Evolutionary conservation across 352 stramenopile species (phyloP), one percentile per base, ranked within the genome.

Genomic region (Globisporangium cystogenes): DNA sequence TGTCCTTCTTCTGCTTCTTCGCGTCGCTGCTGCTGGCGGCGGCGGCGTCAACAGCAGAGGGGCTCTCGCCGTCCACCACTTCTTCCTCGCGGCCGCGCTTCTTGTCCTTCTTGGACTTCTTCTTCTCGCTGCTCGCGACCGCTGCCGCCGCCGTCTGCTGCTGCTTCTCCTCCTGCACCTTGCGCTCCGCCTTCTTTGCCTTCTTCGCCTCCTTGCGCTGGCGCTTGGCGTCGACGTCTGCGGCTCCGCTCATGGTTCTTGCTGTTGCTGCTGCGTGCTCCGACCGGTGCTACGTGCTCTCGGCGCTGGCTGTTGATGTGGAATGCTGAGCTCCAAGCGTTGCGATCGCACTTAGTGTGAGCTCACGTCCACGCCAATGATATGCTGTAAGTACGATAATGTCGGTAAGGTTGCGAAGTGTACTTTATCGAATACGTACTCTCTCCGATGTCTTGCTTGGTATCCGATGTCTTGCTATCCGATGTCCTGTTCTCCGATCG

Each of bases 71-170:
- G 39, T 47, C 12, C 46, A 48, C 61, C 60, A 76, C 72, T 43
- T 74, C 67, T 29, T 59, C 59, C 10, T 57, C 53, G 35, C 59
- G 53, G 20, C 50, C 41, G 31, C 55, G 51, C 63, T 79, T 79
- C 62, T 73, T 74, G 50, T 79, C 65, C 55, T 75, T 74, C 42
- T 72, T 66, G 47, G 37, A 50, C 50, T 58, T 74, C 54, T 68
- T 79, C 33, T 64, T 57, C 49, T 73, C 59, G 27, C 21, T 35
- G n/a, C n/a, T 52, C 31, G n/a, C 51, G 2, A 43, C 53, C 5
- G 40, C 23, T 20, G 27, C 31, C 43, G 41, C 60, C 3, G 33
- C 23, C 24, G 35, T 24, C 43, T 42, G 60, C 36, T 51, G 55
- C 53, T 65, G 58, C 2, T 42, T 40, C 27, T 65, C 59, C 54